These are phyloP conservation scores for Podaxis rugospora DNA, from an alignment of 768 basidiomycete species.

Conservation along the genomic window DNA sequence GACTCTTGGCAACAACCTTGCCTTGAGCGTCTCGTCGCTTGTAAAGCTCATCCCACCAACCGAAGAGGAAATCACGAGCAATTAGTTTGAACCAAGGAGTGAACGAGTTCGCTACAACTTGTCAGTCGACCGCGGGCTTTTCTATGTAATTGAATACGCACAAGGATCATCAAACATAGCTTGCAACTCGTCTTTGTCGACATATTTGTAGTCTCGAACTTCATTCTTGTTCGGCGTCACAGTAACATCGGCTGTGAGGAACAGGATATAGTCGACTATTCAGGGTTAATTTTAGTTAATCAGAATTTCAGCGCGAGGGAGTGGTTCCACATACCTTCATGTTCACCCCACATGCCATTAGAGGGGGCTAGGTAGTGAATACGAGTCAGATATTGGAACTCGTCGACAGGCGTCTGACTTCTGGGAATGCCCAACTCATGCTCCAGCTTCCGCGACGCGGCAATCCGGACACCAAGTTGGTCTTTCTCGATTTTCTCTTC, in stretches of 20 bases:
- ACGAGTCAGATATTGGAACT: constrained; percentile 91
- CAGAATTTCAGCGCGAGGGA: not conserved
- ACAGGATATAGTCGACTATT: constrained; percentile 95
- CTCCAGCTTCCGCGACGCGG: constrained; percentile 93
- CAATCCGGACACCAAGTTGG: constrained; percentile 80
- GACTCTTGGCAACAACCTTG: constrained; percentile 57
- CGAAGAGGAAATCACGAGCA: constrained; percentile 92
- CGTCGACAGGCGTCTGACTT: constrained; percentile 69
- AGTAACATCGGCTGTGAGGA: constrained; percentile 84
- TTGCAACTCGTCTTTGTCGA: constrained; percentile 85
- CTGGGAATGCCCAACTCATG: constrained; percentile 94
- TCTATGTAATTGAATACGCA: constrained; percentile 28
- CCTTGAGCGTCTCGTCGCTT: constrained; percentile 53
- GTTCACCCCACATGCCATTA: constrained; percentile 93
- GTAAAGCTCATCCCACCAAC: constrained; percentile 95
- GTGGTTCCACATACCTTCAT: constrained; percentile 66
- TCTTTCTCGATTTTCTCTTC: constrained; percentile 72
- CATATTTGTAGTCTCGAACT: constrained; percentile 87
- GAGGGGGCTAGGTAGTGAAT: constrained; percentile 98
- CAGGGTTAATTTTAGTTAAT: not conserved
- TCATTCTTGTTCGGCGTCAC: constrained; percentile 85
- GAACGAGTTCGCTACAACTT: constrained; percentile 68
- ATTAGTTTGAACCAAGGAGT: constrained; percentile 99
- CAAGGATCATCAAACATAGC: constrained; percentile 83
- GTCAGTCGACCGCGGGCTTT: not conserved